These are phyloP conservation scores for Acrasis kona DNA, from an alignment of 78 protist species.

Conservation along the genomic window DNA sequence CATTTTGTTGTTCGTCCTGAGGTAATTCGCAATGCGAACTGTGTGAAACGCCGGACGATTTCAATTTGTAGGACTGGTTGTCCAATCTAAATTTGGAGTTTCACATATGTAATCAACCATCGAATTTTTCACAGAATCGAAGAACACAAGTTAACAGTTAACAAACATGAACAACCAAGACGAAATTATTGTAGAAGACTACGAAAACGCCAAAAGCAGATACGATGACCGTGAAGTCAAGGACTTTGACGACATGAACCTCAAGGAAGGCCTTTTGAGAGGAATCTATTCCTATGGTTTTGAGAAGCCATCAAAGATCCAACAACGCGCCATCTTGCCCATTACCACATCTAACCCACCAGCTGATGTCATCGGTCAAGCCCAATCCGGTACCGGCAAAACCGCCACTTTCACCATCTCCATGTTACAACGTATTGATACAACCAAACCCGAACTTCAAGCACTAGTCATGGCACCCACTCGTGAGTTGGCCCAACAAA, in stretches of 20 bases:
- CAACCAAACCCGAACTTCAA: conserved; percentile 48
- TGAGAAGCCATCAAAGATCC: conserved; percentile 96
- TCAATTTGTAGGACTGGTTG: too few species aligned
- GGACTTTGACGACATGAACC: conserved; percentile 88
- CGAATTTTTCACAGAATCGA: too few species aligned
- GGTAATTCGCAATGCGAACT: too few species aligned
- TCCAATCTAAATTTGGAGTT: too few species aligned
- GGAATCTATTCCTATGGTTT: conserved; percentile 91
- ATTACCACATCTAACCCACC: conserved; percentile 70
- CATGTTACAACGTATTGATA: conserved; percentile 30
- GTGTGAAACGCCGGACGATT: too few species aligned
- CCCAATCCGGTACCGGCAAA: conserved; percentile 83
- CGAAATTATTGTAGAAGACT: too few species aligned
- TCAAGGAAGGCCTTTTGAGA: conserved; percentile 83
- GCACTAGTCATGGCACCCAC: conserved; percentile 94
- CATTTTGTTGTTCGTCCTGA: too few species aligned
- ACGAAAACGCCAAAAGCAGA: neutral
- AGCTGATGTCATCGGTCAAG: conserved; percentile 97
- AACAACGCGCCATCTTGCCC: conserved; percentile 95
- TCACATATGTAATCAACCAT: too few species aligned
- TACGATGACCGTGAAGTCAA: conserved; percentile 21
- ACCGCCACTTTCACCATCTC: conserved; percentile 52
- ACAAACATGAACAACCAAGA: too few species aligned
- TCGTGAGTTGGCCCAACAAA: conserved; percentile 94
- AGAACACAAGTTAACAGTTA: too few species aligned